Evolutionary conservation across 306 rosid species (phyloP).

Genomic region (Corylus heterophylla): DNA sequence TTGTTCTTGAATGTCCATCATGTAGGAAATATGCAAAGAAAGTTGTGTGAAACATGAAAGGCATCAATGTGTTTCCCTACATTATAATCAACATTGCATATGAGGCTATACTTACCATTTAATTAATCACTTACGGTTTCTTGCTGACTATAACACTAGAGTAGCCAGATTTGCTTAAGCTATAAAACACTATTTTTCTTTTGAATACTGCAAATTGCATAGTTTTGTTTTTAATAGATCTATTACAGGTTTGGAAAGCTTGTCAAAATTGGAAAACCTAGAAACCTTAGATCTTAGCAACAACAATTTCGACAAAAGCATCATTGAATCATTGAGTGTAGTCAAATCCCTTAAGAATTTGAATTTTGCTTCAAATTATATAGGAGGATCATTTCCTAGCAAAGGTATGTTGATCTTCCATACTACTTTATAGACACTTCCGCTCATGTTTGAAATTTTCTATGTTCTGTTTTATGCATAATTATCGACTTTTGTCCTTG

Average conservation of each 20-base stretch:
- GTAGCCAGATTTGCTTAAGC: constrained; percentile 32
- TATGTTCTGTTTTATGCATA: not conserved
- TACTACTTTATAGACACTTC: not conserved
- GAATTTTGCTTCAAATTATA: not conserved
- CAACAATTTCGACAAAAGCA: not conserved
- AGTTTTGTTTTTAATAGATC: no score
- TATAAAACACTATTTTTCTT: not conserved
- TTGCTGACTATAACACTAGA: constrained; percentile 46
- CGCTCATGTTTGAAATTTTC: no score
- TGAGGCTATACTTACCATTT: not conserved
- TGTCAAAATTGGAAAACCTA: constrained; percentile 4
- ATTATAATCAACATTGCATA: not conserved
- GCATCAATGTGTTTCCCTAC: not conserved
- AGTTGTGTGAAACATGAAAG: not conserved
- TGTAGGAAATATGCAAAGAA: constrained; percentile 53
- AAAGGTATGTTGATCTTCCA: constrained; percentile 1
- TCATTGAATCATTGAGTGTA: constrained; percentile 2
- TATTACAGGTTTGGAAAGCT: not conserved
- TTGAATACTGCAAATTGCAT: no score
- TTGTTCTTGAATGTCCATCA: constrained; percentile 79
- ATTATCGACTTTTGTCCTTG: not conserved
- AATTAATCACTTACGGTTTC: constrained; percentile 55
- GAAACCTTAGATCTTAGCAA: constrained; percentile 2
- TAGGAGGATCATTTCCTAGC: constrained; percentile 3
- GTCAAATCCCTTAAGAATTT: constrained; percentile 4